Base-by-base conservation (phyloP, 352 stramenopile genomes). In the Peronospora tabacina region DNA sequence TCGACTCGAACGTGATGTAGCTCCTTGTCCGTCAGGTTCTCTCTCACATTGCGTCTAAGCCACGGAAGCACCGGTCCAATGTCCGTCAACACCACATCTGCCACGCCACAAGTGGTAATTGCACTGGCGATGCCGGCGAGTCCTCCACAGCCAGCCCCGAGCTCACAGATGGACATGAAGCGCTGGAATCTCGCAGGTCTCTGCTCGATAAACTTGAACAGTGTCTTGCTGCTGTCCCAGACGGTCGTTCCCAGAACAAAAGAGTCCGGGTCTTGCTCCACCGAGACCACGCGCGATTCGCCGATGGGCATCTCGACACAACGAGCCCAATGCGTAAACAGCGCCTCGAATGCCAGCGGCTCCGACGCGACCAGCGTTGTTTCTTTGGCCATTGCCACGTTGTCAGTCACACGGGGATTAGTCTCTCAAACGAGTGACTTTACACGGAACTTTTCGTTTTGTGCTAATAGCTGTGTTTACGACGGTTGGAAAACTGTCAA, bases 161-260 rank as follows among this genome's bases (percentile, higher is more conserved):
- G 78, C 52, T 87, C 80, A 43, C 76, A 88, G 44, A 87, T 79
- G 35, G 67, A 82, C 39, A 67, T 74, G 50, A 72, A 84, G 48
- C 52, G 45, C 20, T 57, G 67, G 60, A 90, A 91, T 17, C 50
- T 43, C 30, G 58, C 61, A 0, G 52, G 22, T 24, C 75, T 61
- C 51, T 83, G 70, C 68, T 94, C 82, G 42, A 90, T 79, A 64
- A 80, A 91, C 65, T 89, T 91, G 46, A 88, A 65, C 55, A 94
- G 61, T 45, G 76, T 87, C 63, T 91, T 91, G 70, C 73, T 86
- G 50, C 73, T 87, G 68, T 91, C 80, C 80, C 81, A 89, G 37
- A 91, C 77, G 5, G 81, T 91, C 35, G 75, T 89, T 30, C 77
- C 81, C 40, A 91, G 59, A 48, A 91, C 72, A 60, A 87, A 87